phyloP scores from a whole-genome alignment of 192 early-diverging fungal genomes.

The Backusella australiensis region DNA sequence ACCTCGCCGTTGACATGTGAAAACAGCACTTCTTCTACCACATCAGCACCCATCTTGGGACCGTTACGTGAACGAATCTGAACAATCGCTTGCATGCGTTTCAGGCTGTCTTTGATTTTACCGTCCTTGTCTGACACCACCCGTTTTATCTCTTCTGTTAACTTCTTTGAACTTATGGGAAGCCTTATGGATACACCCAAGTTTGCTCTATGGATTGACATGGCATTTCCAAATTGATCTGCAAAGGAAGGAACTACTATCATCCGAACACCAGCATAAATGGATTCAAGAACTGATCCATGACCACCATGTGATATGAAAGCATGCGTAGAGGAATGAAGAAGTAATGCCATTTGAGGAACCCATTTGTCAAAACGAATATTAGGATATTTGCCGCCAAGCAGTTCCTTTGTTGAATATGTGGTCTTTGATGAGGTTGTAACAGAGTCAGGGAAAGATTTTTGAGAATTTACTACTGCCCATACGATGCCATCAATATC shows the following conservation, averaged over 20 bases:
- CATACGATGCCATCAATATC: slow-evolving; percentile 36
- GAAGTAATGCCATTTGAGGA: slow-evolving; percentile 30
- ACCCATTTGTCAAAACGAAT: slow-evolving; percentile 6
- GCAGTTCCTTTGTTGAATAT: background rate
- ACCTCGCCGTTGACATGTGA: background rate
- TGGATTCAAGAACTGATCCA: slow-evolving; percentile 27
- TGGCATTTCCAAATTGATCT: slow-evolving; percentile 24
- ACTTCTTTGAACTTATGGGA: background rate
- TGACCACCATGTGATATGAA: slow-evolving; percentile 35
- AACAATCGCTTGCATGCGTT: background rate
- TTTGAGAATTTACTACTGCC: background rate
- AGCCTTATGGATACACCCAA: background rate
- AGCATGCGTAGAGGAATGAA: slow-evolving; percentile 17
- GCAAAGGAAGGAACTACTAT: slow-evolving; percentile 29
- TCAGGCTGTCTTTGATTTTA: background rate
- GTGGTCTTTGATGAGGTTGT: background rate
- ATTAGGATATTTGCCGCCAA: background rate
- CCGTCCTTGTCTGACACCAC: background rate
- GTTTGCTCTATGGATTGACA: background rate
- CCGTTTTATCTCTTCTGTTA: background rate
- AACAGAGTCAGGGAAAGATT: background rate
- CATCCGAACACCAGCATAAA: slow-evolving; percentile 29
- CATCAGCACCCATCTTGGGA: slow-evolving; percentile 11
- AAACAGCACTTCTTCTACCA: slow-evolving; percentile 25
- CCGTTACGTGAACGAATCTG: slow-evolving; percentile 20